Evolutionary conservation across 768 basidiomycete genomes (phyloP), one percentile per base, ranked within the genome.

Genomic region (Collybia sordida): DNA sequence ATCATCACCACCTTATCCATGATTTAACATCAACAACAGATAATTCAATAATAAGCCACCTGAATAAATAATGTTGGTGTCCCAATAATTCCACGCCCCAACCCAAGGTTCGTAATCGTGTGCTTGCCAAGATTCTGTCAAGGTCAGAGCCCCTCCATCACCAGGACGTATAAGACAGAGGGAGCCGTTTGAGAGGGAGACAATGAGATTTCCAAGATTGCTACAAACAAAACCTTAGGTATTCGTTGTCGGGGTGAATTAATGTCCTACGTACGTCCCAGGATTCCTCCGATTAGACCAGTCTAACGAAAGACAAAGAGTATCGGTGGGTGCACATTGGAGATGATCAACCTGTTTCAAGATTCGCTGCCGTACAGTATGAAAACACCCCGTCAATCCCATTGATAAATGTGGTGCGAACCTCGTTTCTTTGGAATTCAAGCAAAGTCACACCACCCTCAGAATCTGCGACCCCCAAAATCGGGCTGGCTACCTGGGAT

Each of bases 71-170:
- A 90, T 65, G 59, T 84, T 82, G 1, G 75, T 71, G 51, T 94
- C 72, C 90, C 93, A 96, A 55, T 88, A 85, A 59, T 98, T 81
- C 86, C 93, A 98, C 1, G 89, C 84, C 1, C 88, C 84, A 42
- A 93, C 82, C 97, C 97, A 99, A 0, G 95, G 89, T 63, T 99
- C 97, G 59, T 85, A 84, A 50, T 94, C 91, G 59, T 98, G 97
- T 1, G 91, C 95, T 50, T 82, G 73, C 94, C 94, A 98, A 1
- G 74, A 75, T 21, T 79, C 67, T 4, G 71, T 69, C 3, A 86
- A 64, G 0, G 61, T 45, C 22, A 90, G 63, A 12, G 73, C 69
- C 0, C 67, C 62, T 1, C 72, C 67, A 5, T 80, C 72, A n/a
- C 68, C 68, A 9, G 78, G 77, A 28, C 63, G 72, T 19, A 89